A percentile compares a stretch with the other conserved stretches of the same genome.
Evolutionary conservation across 1,284 basidiomycete genomes (phyloP).

Genomic region (Anthracocystis panici-leucophaei): DNA sequence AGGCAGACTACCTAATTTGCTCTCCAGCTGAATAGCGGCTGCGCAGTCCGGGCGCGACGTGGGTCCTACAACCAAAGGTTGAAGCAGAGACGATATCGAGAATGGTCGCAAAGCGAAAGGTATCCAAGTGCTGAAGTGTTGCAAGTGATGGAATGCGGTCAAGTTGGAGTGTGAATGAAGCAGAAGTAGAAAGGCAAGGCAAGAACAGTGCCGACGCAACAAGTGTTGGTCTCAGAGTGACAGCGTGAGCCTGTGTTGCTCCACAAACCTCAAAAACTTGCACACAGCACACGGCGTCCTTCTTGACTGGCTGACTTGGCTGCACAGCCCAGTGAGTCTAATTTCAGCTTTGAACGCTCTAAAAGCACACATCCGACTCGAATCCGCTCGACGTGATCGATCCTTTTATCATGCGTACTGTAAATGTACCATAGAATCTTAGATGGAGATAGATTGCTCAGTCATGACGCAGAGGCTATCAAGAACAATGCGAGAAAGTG

Average conservation of each 20-base stretch:
- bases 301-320: conserved; percentile 4
- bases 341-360: not conserved
- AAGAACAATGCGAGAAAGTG: not conserved
- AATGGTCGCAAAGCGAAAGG: no score
- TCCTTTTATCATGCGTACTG: no score
- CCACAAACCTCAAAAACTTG: conserved; percentile 13
- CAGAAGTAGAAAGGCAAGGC: not conserved
- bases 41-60: no score
- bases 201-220: not conserved
- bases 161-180: not conserved
- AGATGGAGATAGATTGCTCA: not conserved
- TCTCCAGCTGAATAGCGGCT: not conserved
- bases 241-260: conserved; percentile 9
- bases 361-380: not conserved
- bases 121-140: not conserved
- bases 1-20: not conserved
- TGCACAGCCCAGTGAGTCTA: conserved; percentile 18
- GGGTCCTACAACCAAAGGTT: no score
- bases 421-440: not conserved
- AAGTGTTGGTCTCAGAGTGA: conserved; percentile 19
- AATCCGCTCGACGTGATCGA: not conserved
- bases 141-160: conserved; percentile 3
- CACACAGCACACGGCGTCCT: not conserved
- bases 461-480: not conserved
- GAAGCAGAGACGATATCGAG: not conserved